These are phyloP conservation scores for Friedmanniomyces simplex DNA, from an alignment of 495 filamentous ascomycete genomes.

Conservation along the genomic window DNA sequence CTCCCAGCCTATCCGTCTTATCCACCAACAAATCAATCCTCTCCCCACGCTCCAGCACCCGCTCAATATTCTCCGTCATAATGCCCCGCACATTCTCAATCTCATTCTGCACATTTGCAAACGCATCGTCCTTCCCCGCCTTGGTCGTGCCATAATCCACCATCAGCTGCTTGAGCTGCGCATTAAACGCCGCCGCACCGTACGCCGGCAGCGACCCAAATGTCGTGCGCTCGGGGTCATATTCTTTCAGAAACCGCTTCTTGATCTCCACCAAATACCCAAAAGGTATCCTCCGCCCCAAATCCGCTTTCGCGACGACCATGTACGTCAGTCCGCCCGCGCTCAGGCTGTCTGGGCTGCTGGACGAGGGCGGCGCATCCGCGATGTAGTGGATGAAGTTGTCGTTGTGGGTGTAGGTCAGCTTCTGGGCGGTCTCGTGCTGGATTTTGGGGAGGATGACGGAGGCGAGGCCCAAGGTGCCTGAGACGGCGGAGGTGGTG, in stretches of 20 bases:
- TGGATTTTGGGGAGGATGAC: conserved; percentile 92
- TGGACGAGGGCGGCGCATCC: conserved; percentile 43
- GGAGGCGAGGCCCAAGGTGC: conserved; percentile 72
- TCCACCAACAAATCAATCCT: conserved; percentile 91
- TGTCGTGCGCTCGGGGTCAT: conserved; percentile 56
- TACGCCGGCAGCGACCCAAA: conserved; percentile 76
- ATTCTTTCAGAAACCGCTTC: conserved; percentile 70
- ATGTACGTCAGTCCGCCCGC: conserved; percentile 78
- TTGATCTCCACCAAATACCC: conserved; percentile 88
- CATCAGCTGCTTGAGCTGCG: conserved; percentile 64
- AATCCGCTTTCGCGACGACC: conserved; percentile 62
- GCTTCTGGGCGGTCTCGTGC: conserved; percentile 70
- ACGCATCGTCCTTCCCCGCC: conserved; percentile 66
- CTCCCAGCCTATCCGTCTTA: conserved; percentile 87
- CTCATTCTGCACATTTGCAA: conserved; percentile 70
- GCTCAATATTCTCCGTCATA: conserved; percentile 98
- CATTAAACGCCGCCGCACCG: conserved; percentile 80
- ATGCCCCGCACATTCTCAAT: conserved; percentile 90
- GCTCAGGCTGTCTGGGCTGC: conserved; percentile 27
- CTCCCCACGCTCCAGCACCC: conserved; percentile 85
- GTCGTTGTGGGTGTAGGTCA: conserved; percentile 53
- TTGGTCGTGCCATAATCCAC: conserved; percentile 72
- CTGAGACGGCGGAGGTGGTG: conserved; percentile 62
- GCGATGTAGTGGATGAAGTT: conserved; percentile 95
- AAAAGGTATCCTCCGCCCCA: conserved; percentile 82